A percentile compares a stretch with the other conserved stretches of the same genome.
Conservation (phyloP, 768 basidiomycete genomes). For the Podaxis pistillaris region DNA sequence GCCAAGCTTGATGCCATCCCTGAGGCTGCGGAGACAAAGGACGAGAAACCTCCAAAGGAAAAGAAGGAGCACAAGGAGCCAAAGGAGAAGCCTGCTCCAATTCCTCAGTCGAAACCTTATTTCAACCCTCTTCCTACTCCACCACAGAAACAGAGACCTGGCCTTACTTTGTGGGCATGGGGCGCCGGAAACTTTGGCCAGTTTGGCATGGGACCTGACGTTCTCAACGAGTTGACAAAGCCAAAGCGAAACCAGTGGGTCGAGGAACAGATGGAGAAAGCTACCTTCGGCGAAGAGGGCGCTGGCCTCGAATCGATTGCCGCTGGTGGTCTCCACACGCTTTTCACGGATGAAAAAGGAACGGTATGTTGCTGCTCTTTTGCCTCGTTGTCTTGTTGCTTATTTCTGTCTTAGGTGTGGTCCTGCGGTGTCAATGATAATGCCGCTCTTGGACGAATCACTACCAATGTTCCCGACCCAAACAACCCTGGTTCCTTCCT, state of each 20-base stretch:
- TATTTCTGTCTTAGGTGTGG: constrained; percentile 60
- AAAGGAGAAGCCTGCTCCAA: constrained; percentile 20
- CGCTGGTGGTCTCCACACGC: constrained; percentile 86
- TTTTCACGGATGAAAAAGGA: constrained; percentile 88
- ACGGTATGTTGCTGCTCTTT: constrained; percentile 54
- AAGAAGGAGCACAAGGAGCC: constrained; percentile 9
- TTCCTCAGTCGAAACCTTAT: constrained; percentile 50
- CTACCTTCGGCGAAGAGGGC: constrained; percentile 63
- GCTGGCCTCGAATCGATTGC: constrained; percentile 82
- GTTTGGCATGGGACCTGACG: constrained; percentile 83
- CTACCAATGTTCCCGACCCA: constrained; percentile 59
- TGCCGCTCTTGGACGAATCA: constrained; percentile 81
- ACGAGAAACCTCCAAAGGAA: constrained; percentile 3
- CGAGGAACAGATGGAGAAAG: constrained; percentile 70
- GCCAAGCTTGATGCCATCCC: constrained; percentile 7
- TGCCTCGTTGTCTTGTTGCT: constrained; percentile 9
- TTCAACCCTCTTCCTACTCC: constrained; percentile 66
- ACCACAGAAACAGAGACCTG: constrained; percentile 56
- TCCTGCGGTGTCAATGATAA: constrained; percentile 87
- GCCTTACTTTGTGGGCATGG: constrained; percentile 79
- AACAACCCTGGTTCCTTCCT: constrained; percentile 57
- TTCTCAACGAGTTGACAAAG: constrained; percentile 67
- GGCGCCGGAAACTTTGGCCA: constrained; percentile 95
- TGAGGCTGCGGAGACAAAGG: constrained; percentile 9
- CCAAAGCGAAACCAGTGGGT: constrained; percentile 79